These are phyloP conservation scores for Salicornia ramosissima DNA, from an alignment of 148 eudicot genomes.

Conservation along the genomic window DNA sequence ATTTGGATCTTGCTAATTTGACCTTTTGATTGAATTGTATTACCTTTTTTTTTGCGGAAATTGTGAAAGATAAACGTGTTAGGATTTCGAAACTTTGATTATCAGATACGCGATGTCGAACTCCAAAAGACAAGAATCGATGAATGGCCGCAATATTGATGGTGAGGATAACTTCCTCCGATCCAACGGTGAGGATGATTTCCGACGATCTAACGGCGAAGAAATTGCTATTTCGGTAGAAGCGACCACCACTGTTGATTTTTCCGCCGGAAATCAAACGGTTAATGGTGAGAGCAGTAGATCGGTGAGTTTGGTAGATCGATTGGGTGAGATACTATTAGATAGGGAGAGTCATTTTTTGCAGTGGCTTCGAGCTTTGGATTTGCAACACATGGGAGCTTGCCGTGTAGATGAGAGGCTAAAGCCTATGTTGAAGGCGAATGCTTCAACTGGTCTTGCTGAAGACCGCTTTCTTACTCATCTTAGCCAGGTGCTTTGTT, in stretches of 20 bases:
- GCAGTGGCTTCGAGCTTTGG: slow-evolving; percentile 71
- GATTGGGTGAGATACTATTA: slow-evolving; percentile 40
- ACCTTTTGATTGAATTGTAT: not conserved
- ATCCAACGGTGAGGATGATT: slow-evolving; percentile 24
- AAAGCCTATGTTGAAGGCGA: slow-evolving; percentile 76
- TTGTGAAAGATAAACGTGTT: not conserved
- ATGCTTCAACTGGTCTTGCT: slow-evolving; percentile 52
- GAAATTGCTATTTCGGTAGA: slow-evolving; percentile 3
- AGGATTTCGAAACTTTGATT: not conserved
- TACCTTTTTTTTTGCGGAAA: not conserved
- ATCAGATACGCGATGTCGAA: slow-evolving; percentile 30
- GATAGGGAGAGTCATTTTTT: slow-evolving; percentile 45
- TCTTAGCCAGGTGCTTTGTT: slow-evolving; percentile 56
- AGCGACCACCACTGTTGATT: slow-evolving; percentile 4
- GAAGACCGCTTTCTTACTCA: slow-evolving; percentile 81
- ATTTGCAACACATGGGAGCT: slow-evolving; percentile 86
- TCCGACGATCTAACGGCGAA: slow-evolving; percentile 2
- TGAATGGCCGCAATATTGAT: slow-evolving; percentile 19
- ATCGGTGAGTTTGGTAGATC: slow-evolving; percentile 39
- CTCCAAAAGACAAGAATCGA: slow-evolving; percentile 34
- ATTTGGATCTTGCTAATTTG: slow-evolving; percentile 1
- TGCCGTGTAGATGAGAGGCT: slow-evolving; percentile 84
- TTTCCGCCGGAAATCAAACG: slow-evolving; percentile 6
- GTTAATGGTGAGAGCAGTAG: slow-evolving; percentile 15
- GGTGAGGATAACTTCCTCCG: slow-evolving; percentile 20